phyloP scores from a whole-genome alignment of 495 filamentous ascomycete genomes.

The Aspergillus haitiensis region DNA sequence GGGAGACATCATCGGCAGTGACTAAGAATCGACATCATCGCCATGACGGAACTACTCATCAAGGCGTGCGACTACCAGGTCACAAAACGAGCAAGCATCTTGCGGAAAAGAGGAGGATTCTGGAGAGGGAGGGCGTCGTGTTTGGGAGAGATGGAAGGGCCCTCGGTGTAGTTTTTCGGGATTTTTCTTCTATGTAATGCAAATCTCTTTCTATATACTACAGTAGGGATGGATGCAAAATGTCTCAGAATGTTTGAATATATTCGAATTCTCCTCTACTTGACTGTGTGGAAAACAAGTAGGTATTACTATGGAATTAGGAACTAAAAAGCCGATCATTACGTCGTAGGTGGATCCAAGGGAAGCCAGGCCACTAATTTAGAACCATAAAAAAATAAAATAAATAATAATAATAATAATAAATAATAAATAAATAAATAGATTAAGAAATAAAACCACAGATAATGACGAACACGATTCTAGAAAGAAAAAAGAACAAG shows the following conservation, averaged over 20 bases:
- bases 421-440: not conserved
- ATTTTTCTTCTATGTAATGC: slow-evolving; percentile 13
- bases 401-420: not conserved
- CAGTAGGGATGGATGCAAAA: too few species aligned
- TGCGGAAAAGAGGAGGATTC: slow-evolving; percentile 25
- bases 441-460: not conserved
- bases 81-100: slow-evolving; percentile 18
- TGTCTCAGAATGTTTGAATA: too few species aligned
- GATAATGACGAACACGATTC: not conserved
- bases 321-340: too few species aligned
- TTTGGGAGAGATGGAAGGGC: slow-evolving; percentile 25
- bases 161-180: slow-evolving; percentile 24
- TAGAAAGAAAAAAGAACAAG: not conserved
- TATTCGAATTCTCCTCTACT: too few species aligned
- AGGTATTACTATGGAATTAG: too few species aligned
- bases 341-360: too few species aligned
- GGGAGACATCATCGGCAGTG: slow-evolving; percentile 16
- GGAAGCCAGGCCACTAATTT: not conserved
- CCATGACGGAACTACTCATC: too few species aligned
- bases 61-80: not conserved
- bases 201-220: too few species aligned
- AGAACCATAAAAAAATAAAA: slow-evolving; percentile 3
- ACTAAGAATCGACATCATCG: slow-evolving; percentile 5
- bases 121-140: slow-evolving; percentile 27
- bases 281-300: too few species aligned